phyloP scores from a whole-genome alignment of 2,329 filamentous ascomycete genomes.

The Chaetothyriales sp. region DNA sequence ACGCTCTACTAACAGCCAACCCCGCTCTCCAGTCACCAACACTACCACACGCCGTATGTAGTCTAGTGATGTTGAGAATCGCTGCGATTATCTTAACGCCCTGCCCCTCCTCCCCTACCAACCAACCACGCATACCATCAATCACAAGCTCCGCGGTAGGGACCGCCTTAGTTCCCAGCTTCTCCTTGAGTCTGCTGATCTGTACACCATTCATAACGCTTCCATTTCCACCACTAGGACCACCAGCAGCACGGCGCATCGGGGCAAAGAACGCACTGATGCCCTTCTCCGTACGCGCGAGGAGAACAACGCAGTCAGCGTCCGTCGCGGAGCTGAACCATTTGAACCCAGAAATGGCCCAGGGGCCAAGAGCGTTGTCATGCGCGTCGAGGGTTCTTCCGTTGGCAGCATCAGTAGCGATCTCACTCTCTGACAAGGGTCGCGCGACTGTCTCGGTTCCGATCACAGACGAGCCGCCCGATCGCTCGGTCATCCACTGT shows the following conservation, averaged over 20 bases:
- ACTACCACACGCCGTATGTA: slow-evolving; percentile 29
- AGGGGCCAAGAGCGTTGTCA: slow-evolving; percentile 36
- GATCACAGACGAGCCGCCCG: slow-evolving; percentile 25
- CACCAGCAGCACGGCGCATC: slow-evolving; percentile 24
- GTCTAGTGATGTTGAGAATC: slow-evolving; percentile 51
- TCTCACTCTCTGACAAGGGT: slow-evolving; percentile 6
- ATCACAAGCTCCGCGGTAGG: slow-evolving; percentile 62
- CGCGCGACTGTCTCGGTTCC: slow-evolving; percentile 24
- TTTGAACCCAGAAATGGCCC: slow-evolving; percentile 51
- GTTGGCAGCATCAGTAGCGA: slow-evolving; percentile 6
- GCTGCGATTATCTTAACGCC: slow-evolving; percentile 56
- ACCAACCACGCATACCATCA: slow-evolving; percentile 47
- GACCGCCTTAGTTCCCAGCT: slow-evolving; percentile 55
- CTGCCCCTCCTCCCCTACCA: slow-evolving; percentile 52
- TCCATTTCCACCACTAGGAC: slow-evolving; percentile 1
- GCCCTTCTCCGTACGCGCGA: slow-evolving; percentile 44
- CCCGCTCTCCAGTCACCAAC: slow-evolving; percentile 27
- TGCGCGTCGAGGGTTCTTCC: slow-evolving; percentile 20
- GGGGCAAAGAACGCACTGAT: slow-evolving; percentile 54
- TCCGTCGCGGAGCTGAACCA: slow-evolving; percentile 59
- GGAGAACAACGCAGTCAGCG: slow-evolving; percentile 48
- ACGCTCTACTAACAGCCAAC: slow-evolving; percentile 28
- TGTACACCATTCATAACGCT: slow-evolving; percentile 45
- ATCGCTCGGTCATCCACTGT: slow-evolving; percentile 29
- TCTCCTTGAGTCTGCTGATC: slow-evolving; percentile 58